Conservation (phyloP, 352 stramenopile genomes). For the Peronospora belbahrii region DNA sequence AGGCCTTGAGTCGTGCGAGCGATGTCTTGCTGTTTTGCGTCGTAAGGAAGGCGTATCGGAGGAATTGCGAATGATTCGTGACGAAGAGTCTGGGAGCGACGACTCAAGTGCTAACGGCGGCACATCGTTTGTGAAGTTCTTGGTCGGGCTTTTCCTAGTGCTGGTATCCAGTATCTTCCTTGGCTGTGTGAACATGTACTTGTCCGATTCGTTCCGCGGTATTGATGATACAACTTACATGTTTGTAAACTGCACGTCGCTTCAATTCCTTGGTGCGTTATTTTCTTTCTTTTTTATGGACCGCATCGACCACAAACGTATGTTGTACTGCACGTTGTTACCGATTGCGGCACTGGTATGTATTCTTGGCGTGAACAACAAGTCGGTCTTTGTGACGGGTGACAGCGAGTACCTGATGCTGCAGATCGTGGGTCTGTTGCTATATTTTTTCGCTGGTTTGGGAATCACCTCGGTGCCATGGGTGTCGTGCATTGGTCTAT, state of each 20-base stretch:
- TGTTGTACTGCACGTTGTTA: constrained; percentile 63
- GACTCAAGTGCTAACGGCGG: constrained; percentile 23
- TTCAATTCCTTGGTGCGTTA: constrained; percentile 65
- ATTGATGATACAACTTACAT: constrained; percentile 66
- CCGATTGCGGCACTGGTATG: constrained; percentile 39
- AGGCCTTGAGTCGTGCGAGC: constrained; percentile 65
- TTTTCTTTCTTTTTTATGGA: constrained; percentile 87
- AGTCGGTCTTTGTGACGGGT: constrained; percentile 39
- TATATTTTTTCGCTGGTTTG: constrained; percentile 77
- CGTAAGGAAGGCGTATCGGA: constrained; percentile 69
- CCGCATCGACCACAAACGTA: constrained; percentile 61
- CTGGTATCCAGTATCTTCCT: constrained; percentile 59
- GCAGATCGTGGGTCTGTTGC: constrained; percentile 54
- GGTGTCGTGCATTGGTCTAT: constrained; percentile 65
- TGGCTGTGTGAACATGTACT: constrained; percentile 66
- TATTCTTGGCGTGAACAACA: constrained; percentile 51
- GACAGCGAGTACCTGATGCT: constrained; percentile 57
- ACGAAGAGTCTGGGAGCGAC: constrained; percentile 47
- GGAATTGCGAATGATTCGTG: constrained; percentile 70
- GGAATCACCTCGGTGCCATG: constrained; percentile 67
- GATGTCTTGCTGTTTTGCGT: constrained; percentile 58
- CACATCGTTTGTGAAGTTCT: constrained; percentile 51
- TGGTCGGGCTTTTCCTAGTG: constrained; percentile 58
- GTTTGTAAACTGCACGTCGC: constrained; percentile 64
- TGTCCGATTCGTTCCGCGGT: constrained; percentile 48